Percentiles rank a stretch among this genome's conserved stretches.
These are phyloP conservation scores for Gentiana macrophylla DNA, from an alignment of 257 asterid genomes.

Conservation along the genomic window DNA sequence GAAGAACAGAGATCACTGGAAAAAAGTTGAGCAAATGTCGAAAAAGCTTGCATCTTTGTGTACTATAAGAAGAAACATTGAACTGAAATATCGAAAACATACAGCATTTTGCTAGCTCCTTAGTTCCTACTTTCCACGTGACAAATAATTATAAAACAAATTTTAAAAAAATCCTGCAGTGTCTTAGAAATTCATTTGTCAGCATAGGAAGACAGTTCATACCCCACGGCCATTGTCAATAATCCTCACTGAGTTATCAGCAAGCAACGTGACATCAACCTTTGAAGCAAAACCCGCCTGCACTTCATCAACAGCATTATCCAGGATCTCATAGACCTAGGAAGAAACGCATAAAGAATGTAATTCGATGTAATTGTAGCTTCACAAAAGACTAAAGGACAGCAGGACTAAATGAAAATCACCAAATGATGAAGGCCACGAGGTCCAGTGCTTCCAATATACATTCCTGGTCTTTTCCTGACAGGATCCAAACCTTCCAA, in stretches of 20 bases:
- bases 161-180: too few species aligned
- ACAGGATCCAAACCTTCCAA: conserved; percentile 96
- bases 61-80: too few species aligned
- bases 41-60: too few species aligned
- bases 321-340: conserved; percentile 92
- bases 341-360: conserved; percentile 12
- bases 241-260: conserved; percentile 82
- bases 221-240: conserved; percentile 99
- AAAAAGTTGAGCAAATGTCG: neutral
- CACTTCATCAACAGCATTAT: conserved; percentile 94
- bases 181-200: neutral
- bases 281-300: conserved; percentile 94
- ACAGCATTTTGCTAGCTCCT: too few species aligned
- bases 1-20: neutral
- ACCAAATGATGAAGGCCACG: conserved; percentile 98
- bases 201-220: conserved; percentile 22
- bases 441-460: conserved; percentile 90
- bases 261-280: conserved; percentile 61
- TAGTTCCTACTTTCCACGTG: too few species aligned
- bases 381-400: neutral
- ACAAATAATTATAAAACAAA: too few species aligned
- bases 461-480: conserved; percentile 94
- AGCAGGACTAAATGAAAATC: conserved; percentile 8
- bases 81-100: too few species aligned
- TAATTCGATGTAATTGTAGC: neutral